These are phyloP conservation scores for Ampelocalamus luodianensis DNA, from an alignment of 176 grass and related monocot species.

Conservation along the genomic window DNA sequence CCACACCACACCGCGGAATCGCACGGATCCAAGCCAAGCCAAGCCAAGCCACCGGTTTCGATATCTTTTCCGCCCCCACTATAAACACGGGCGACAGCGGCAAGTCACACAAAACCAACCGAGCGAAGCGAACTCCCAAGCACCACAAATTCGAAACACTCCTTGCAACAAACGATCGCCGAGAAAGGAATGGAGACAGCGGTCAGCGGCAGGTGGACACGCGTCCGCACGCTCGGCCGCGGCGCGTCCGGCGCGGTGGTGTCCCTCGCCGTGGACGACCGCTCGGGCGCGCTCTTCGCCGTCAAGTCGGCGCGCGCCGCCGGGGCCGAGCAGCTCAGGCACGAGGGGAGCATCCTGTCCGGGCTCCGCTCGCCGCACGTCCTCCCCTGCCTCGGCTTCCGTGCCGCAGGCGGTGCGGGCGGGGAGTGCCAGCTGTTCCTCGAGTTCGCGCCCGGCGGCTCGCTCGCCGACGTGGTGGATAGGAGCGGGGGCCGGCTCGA, in stretches of 20 bases:
- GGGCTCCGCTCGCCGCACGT: slow-evolving; percentile 63
- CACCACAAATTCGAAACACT: slow-evolving; percentile 4
- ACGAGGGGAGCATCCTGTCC: slow-evolving; percentile 64
- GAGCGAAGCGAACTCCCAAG: neutral
- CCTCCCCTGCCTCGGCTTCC: slow-evolving; percentile 59
- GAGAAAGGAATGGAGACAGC: slow-evolving; percentile 32
- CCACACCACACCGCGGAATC: neutral
- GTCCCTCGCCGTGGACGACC: slow-evolving; percentile 39
- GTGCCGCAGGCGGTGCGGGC: neutral
- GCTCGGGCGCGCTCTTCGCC: slow-evolving; percentile 63
- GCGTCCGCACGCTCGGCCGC: slow-evolving; percentile 60
- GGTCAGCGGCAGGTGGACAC: slow-evolving; percentile 48
- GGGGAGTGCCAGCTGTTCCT: slow-evolving; percentile 61
- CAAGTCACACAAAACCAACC: slow-evolving; percentile 25
- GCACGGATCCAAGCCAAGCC: neutral
- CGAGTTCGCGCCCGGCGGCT: slow-evolving; percentile 71
- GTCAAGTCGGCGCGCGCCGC: slow-evolving; percentile 60
- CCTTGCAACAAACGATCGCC: neutral
- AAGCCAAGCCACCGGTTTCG: neutral
- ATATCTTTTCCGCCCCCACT: neutral
- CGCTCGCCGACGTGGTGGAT: slow-evolving; percentile 54
- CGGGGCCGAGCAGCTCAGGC: slow-evolving; percentile 40
- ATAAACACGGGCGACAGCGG: neutral
- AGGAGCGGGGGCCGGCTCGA: slow-evolving; percentile 36
- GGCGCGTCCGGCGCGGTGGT: slow-evolving; percentile 55